Base-by-base conservation (phyloP, 2,329 filamentous ascomycete genomes). In the Pyrenochaeta sp. region DNA sequence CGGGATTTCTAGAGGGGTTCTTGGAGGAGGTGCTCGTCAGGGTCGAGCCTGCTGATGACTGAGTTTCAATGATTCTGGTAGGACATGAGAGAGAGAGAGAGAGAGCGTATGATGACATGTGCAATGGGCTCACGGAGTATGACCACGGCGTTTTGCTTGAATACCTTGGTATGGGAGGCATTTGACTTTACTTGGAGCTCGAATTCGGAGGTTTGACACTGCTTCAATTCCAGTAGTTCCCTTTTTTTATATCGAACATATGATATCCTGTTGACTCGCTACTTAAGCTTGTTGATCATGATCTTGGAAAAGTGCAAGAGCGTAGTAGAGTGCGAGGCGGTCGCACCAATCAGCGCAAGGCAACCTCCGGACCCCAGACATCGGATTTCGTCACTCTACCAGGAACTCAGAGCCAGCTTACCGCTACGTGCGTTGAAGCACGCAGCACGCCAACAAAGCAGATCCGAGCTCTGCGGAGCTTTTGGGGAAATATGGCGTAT, bases 21-120 rank as follows among this genome's bases (percentile, higher is more conserved):
- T 79, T 99, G 30, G 95, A 99, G 75, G 95, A 99, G 80, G 89
- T 99, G 20, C 79, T 99, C 18, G 92, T 97, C 31, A 81, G 95
- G 50, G 91, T 98, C 12, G 94, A 98, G 78, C 91, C 93, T 3
- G 82, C 92, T 56, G 91, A 95, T 67, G 90, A 92, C 63, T 73
- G 44, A 44, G 32, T n/a, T 27, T 45, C 17, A 9, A 23, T 40
- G n/a, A 20, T 3, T 18, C 7, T n/a, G 7, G 21, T 7, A 20
- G 23, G 40, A 15, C 23, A 15, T 3, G 7, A n/a, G 5, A n/a
- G 17, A 12, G 20, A 41, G 21, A 23, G 11, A n/a, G n/a, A 6
- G 18, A 17, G 21, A 40, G 21, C 18, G 14, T 15, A 27, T 29
- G 21, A 29, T 15, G 39, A 42, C 30, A 42, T 30, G 40, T 27